phyloP scores from a whole-genome alignment of 1,284 basidiomycete species.

The Boletus subluridellus region DNA sequence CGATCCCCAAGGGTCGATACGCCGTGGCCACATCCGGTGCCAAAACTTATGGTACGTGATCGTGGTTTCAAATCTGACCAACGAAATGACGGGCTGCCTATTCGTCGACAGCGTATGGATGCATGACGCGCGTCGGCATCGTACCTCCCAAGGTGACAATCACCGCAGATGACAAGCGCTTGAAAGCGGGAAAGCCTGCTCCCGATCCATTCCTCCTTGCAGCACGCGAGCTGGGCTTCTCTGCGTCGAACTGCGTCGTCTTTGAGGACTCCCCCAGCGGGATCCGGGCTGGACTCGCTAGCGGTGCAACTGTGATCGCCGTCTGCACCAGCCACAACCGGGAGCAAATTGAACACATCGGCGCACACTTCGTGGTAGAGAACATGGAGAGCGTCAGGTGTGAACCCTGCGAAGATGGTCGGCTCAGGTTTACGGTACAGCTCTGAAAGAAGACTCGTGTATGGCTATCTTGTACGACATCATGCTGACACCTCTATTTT shows the following conservation, averaged over 20 bases:
- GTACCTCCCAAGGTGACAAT: slow-evolving; percentile 69
- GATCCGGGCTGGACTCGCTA: slow-evolving; percentile 69
- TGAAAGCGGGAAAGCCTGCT: slow-evolving; percentile 64
- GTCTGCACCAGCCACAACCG: slow-evolving; percentile 68
- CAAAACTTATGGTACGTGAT: slow-evolving; percentile 58
- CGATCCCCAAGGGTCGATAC: slow-evolving; percentile 63
- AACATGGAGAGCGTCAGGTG: slow-evolving; percentile 56
- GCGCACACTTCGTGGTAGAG: slow-evolving; percentile 65
- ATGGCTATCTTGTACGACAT: background rate
- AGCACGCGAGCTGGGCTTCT: slow-evolving; percentile 66
- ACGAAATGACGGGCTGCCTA: background rate
- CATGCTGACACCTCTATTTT: background rate
- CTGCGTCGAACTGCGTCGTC: slow-evolving; percentile 58
- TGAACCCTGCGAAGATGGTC: slow-evolving; percentile 38
- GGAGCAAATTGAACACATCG: slow-evolving; percentile 54
- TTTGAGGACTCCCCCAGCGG: slow-evolving; percentile 76
- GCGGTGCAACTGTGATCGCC: slow-evolving; percentile 72
- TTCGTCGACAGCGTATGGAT: slow-evolving; percentile 52
- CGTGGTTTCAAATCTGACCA: background rate
- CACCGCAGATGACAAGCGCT: slow-evolving; percentile 73
- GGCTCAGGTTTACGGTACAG: slow-evolving; percentile 40
- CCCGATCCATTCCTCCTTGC: slow-evolving; percentile 76
- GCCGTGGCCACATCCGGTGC: slow-evolving; percentile 78
- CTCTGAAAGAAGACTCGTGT: slow-evolving; percentile 7
- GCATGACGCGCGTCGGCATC: slow-evolving; percentile 71